Base-by-base conservation (phyloP, 176 grass and related monocot genomes). In the Chrysopogon serrulatus region DNA sequence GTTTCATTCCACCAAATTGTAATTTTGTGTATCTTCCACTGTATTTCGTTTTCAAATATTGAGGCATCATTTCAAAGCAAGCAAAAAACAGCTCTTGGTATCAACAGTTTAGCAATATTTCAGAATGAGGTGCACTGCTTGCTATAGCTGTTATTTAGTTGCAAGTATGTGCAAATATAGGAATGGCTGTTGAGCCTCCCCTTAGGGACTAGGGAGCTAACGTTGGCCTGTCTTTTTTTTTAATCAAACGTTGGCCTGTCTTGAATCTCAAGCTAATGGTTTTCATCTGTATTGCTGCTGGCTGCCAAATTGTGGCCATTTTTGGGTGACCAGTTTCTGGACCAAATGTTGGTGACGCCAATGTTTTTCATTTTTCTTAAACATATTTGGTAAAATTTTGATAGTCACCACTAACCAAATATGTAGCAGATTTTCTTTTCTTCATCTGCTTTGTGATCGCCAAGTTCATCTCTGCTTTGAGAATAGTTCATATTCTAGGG, bases 11-110 rank as follows among this genome's bases (percentile, higher is more conserved):
- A 69, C 47, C 59, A 82, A 49, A 35, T 63, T 89, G 90, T 92
- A 92, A 86, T 92, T 74, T 80, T 84, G 45, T 91, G 76, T 71
- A 79, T 77, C 69, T 91, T 77, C 79, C 2, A 12, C 47, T 62
- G 59, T 86, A 74, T 68, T 57, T 54, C 2, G 36, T 49, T 85
- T 48, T 75, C 13, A 5, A 82, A 81, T 79, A 47, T 26, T 37
- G 24, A 73, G 57, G 65, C 5, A 9, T 66, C 45, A 83, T 78
- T 79, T 35, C 32, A 74, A 68, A 61, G 37, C 37, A 56, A 83
- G 59, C 27, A 37, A 24, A 43, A 43, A 59, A 81, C 54, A 57
- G 65, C 30, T 71, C 8, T 54, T 72, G 13, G 4, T 39, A 23
- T 37, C 37, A 44, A 54, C 21, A 82, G 4, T 61, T 1, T 56